Evolutionary conservation across 192 early-diverging fungal species (phyloP), one percentile per base, ranked within the genome.

Genomic region (Coemansia reversa): DNA sequence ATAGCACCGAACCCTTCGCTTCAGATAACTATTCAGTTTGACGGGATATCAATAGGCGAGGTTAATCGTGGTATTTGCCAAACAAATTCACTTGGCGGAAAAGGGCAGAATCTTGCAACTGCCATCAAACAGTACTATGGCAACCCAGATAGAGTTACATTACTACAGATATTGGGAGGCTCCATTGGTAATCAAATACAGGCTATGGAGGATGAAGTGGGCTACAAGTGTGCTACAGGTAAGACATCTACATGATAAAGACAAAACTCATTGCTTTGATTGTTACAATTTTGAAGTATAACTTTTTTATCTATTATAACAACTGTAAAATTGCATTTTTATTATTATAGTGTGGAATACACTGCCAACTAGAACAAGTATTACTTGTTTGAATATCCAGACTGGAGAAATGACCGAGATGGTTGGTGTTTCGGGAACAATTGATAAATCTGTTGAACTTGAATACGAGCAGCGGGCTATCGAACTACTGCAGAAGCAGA

Each of bases 41-140:
- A 65, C 18, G 23, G 30, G 4, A 50, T 75, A 7, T 20, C 23
- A 2, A 24, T 56, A 7, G 74, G 66, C 24, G 39, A 70, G 0
- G 74, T 70, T 16, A 76, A 70, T 47, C 67, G 74, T 5, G 74
- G 64, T 3, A 23, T 53, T 6, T 49, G 48, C 48, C 74, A 76
- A 25, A 70, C 67, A 32, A 70, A 66, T 56, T 66, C 74, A n/a
- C 42, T 76, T 2, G 68, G 74, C 7, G 74, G 74, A 48, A 76
- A 76, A 53, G 74, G 74, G 1, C 73, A 75, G 51, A 75, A 75
- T 53, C 69, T 75, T 75, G 63, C 73, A 8, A 50, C 69, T 9
- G 73, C 73, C 3, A 69, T 63, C 4, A 52, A 62, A 29, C 63
- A 69, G 20, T 64, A 51, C 35, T 63, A 65, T 22, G 62, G 58